Conservation (phyloP, 352 stramenopile genomes). For the Labyrinthula sp. region DNA sequence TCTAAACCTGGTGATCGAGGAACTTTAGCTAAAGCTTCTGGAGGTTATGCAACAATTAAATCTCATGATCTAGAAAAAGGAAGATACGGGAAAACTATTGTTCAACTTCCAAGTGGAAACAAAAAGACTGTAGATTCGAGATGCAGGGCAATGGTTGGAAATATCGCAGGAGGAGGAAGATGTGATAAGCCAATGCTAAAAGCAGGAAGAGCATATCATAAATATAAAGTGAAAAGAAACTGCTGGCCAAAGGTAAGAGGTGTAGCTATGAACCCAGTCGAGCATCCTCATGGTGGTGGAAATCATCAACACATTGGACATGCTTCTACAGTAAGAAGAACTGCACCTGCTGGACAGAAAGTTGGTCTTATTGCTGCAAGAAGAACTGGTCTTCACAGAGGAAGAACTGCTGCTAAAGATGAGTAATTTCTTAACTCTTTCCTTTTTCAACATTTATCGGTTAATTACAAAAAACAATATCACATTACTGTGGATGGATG, state of each 20-base stretch:
- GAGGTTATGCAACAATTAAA: slow-evolving; percentile 93
- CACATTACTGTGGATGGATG: too few relatives aligned
- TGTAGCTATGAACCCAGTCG: slow-evolving; percentile 98
- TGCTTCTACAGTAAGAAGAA: slow-evolving; percentile 77
- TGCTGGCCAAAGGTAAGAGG: slow-evolving; percentile 92
- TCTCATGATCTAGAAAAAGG: slow-evolving; percentile 95
- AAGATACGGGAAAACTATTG: slow-evolving; percentile 73
- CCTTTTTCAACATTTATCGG: background rate
- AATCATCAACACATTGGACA: slow-evolving; percentile 99
- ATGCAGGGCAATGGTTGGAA: slow-evolving; percentile 83
- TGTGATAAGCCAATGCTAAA: slow-evolving; percentile 97
- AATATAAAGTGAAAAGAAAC: slow-evolving; percentile 96
- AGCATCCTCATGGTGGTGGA: slow-evolving; percentile 98
- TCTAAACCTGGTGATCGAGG: slow-evolving; percentile 74
- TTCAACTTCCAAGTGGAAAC: slow-evolving; percentile 61
- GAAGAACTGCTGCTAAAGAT: slow-evolving; percentile 27
- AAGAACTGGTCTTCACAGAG: slow-evolving; percentile 30
- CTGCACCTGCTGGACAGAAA: slow-evolving; percentile 87
- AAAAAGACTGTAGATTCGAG: slow-evolving; percentile 70
- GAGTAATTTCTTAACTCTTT: slow-evolving; percentile 30
- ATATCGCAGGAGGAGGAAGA: slow-evolving; percentile 88
- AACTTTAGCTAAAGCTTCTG: slow-evolving; percentile 78
- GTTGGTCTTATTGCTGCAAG: slow-evolving; percentile 80
- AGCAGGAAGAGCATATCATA: slow-evolving; percentile 87
- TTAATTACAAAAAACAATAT: slow-evolving; percentile 1